phyloP scores from a whole-genome alignment of 306 rosid genomes.

The Lathyrus aphaca region DNA sequence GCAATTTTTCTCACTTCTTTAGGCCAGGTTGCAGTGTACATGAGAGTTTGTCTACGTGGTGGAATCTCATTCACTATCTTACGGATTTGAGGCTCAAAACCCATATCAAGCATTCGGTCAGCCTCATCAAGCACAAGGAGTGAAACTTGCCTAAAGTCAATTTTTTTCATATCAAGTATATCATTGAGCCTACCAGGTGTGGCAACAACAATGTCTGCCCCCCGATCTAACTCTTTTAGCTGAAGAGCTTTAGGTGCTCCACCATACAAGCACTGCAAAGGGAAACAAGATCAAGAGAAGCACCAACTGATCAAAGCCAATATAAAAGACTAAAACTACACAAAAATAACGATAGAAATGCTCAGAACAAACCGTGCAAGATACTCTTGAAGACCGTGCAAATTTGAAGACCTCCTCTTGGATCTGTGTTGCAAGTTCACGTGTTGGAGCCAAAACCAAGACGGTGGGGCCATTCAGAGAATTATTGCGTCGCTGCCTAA shows the following conservation, averaged over 20 bases:
- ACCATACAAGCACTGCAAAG: constrained; percentile 92
- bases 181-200: constrained; percentile 99
- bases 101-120: constrained; percentile 99
- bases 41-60: constrained; percentile 91
- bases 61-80: constrained; percentile 98
- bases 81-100: constrained; percentile 98
- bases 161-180: constrained; percentile 92
- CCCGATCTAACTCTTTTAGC: constrained; percentile 88
- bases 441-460: constrained; percentile 95
- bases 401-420: constrained; percentile 90
- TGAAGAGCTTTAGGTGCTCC: constrained; percentile 94
- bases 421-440: constrained; percentile 98
- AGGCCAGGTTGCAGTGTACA: constrained; percentile 99
- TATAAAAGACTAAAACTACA: constrained; percentile 4
- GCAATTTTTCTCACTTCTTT: constrained; percentile 99
- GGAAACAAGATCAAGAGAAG: constrained; percentile 40
- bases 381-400: constrained; percentile 83
- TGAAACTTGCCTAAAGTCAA: constrained; percentile 85
- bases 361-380: constrained; percentile 79
- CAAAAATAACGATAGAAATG: constrained; percentile 23
- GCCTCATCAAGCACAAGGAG: constrained; percentile 99
- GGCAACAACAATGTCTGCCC: constrained; percentile 98
- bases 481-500: constrained; percentile 77
- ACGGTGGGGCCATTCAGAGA: constrained; percentile 90
- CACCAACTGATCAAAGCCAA: constrained; percentile 22